Evolutionary conservation across 352 stramenopile genomes (phyloP), one percentile per base, ranked within the genome.

Genomic region (Aphanomyces invadans): DNA sequence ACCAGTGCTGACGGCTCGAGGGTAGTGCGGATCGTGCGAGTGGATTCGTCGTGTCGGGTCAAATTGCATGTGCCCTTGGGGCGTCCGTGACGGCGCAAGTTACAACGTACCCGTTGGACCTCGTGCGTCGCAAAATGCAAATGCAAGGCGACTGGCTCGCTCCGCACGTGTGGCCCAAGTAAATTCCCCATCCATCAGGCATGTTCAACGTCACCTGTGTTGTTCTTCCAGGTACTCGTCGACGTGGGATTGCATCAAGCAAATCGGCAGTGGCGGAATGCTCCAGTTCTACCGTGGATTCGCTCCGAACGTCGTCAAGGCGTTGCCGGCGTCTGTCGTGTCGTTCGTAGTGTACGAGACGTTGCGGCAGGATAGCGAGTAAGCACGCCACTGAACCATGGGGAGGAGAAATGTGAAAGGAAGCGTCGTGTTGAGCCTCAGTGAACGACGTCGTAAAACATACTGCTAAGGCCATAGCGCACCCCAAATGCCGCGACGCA

Each of bases 401-500:
- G n/a, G n/a, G n/a, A n/a, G n/a, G n/a, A n/a, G n/a, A n/a, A n/a
- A n/a, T n/a, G n/a, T n/a, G n/a, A n/a, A n/a, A n/a, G n/a, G n/a
- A n/a, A n/a, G n/a, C n/a, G n/a, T n/a, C n/a, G n/a, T n/a, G n/a
- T n/a, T n/a, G n/a, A n/a, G n/a, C n/a, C 33, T 70, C 69, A 90
- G 53, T 89, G 70, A 26, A 95, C 83, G 73, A 88, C 88, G 75
- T 92, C 84, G 77, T 93, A 92, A 65, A 95, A 89, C 74, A 92
- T 88, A 72, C 85, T 78, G 70, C 83, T 92, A 62, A 92, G 77
- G 12, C 77, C 82, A 63, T 94, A 95, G 48, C 87, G 82, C 38
- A 95, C 76, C 74, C 83, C 88, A 70, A 95, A 92, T 38, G 85
- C 85, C n/a, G 87, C 48, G 3, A 46, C 74, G 39, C 83, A 93